Percentiles rank a stretch among this genome's conserved stretches.
These are phyloP conservation scores for Yamadazyma atmosphaerica DNA, from an alignment of 1,139 yeast genomes.

Conservation along the genomic window DNA sequence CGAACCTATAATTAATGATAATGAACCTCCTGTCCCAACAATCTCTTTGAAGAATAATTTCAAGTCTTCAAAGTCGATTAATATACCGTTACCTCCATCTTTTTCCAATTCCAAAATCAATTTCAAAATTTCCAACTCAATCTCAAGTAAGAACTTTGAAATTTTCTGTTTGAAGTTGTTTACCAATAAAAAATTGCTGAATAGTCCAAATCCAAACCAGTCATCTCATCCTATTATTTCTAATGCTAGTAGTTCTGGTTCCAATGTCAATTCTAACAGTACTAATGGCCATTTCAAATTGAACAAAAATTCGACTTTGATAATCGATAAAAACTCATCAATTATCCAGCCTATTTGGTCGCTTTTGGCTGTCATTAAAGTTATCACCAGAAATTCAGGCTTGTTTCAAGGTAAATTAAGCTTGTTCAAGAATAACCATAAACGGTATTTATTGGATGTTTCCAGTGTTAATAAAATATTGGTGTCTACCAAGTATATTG, in stretches of 20 bases:
- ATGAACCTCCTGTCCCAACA: slow-evolving; percentile 10
- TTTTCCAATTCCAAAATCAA: slow-evolving; percentile 15
- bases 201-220: slow-evolving; percentile 2
- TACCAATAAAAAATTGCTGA: slow-evolving; percentile 24
- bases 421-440: slow-evolving; percentile 22
- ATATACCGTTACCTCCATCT: slow-evolving; percentile 14
- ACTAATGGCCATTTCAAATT: slow-evolving; percentile 12
- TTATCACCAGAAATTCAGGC: slow-evolving; percentile 50
- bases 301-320: slow-evolving; percentile 17
- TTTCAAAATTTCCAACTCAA: slow-evolving; percentile 22
- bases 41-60: slow-evolving; percentile 11
- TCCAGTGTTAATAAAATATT: slow-evolving; percentile 10
- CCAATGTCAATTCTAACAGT: neutral
- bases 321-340: slow-evolving; percentile 14
- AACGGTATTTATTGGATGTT: slow-evolving; percentile 14
- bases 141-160: slow-evolving; percentile 58
- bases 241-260: neutral
- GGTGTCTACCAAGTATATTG: slow-evolving; percentile 30
- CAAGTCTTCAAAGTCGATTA: slow-evolving; percentile 5
- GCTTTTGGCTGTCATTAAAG: slow-evolving; percentile 59
- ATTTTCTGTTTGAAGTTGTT: slow-evolving; percentile 48
- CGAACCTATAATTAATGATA: slow-evolving; percentile 1
- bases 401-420: slow-evolving; percentile 57
- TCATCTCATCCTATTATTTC: neutral
- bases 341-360: slow-evolving; percentile 69